Conservation (phyloP, 2,329 filamentous ascomycete species). For the Fusarium anthophilum region DNA sequence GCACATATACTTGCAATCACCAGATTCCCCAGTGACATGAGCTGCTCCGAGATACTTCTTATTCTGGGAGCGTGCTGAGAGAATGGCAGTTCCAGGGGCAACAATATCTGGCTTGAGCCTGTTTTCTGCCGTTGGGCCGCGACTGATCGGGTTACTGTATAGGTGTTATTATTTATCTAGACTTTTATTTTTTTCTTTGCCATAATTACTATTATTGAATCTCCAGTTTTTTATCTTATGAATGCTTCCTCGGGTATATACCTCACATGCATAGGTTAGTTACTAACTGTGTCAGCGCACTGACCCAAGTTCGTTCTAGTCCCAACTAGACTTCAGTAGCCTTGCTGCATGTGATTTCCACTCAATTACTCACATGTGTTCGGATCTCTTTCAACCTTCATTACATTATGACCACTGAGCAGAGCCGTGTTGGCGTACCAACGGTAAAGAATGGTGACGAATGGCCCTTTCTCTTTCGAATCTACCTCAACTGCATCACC, state of each 20-base stretch:
- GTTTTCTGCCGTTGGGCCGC: too few species aligned
- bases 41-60: too few species aligned
- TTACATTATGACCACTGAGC: not conserved
- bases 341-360: accelerated
- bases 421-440: accelerated
- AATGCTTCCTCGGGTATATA: too few species aligned
- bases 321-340: not conserved
- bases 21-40: too few species aligned
- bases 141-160: not conserved
- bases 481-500: not conserved
- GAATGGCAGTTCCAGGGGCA: too few species aligned
- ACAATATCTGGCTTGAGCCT: too few species aligned
- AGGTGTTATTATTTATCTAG: not conserved
- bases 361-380: not conserved
- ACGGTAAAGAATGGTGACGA: accelerated
- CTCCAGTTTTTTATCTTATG: not conserved
- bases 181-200: not conserved
- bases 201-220: not conserved
- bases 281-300: not conserved
- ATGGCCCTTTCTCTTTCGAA: not conserved
- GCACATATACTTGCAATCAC: too few species aligned
- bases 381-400: not conserved
- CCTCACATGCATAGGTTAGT: not conserved
- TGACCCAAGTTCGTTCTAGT: not conserved
- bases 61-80: too few species aligned